Evolutionary conservation across 495 filamentous ascomycete genomes (phyloP), one percentile per base, ranked within the genome.

Genomic region (Penicillium paxilli): DNA sequence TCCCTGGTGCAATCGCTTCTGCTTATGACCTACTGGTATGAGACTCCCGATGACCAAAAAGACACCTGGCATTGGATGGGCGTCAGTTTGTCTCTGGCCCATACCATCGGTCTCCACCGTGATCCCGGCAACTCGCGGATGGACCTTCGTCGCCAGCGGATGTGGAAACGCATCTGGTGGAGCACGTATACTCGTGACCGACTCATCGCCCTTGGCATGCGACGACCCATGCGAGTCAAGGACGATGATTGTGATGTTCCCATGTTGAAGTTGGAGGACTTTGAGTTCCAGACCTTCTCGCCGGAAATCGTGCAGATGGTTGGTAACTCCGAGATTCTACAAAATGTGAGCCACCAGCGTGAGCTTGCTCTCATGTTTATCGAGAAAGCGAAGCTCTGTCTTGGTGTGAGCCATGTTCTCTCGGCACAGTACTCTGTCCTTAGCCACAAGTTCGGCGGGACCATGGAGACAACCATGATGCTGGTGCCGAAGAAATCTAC

Each of bases 131-230:
- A 87, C 35, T 87, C 85, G 35, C 83, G 79, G 52, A 90, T 93
- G 87, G 79, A 86, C 23, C 61, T 77, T 17, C 78, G 82, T 48
- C 83, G 84, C 65, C 86, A 89, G 61, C 85, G 82, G 54, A 74
- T 96, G 57, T 93, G 90, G 89, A 95, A 92, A 69, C 78, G 90
- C 26, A 90, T 96, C 50, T 96, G 91, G 92, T 96, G 92, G 92
- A 92, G 88, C 44, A 91, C 87, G 51, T 94, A 92, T 60, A 94
- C 93, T 79, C 84, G 91, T 37, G 92, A 96, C 70, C 88, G 90
- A 37, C 71, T 95, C 28, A 87, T 96, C 52, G 92, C 92, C 5
- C 68, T 96, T 17, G 92, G 91, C 30, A 95, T 96, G 91, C 82
- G 92, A 47, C 82, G 91, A 53, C 92, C 91, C 9, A 92, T 90